Evolutionary conservation across 2,329 filamentous ascomycete genomes (phyloP).

Genomic region (Cytospora piceicola): DNA sequence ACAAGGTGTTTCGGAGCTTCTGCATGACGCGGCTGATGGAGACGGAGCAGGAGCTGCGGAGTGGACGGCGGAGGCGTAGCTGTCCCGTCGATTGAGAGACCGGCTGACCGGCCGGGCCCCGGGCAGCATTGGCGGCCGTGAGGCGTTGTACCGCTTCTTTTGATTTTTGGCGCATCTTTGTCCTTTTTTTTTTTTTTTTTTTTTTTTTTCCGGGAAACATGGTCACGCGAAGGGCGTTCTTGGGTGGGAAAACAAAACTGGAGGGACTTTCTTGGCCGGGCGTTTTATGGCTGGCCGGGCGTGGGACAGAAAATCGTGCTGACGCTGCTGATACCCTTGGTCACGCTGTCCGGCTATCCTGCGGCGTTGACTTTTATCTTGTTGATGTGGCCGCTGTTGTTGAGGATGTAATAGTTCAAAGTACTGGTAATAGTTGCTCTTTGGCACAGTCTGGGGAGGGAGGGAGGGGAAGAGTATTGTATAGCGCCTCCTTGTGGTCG

Average conservation of each 20-base stretch:
- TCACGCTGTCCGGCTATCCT: neutral
- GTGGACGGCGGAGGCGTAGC: conserved; percentile 54
- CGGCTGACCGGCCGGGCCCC: neutral
- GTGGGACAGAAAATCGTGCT: conserved; percentile 1
- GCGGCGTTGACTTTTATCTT: neutral
- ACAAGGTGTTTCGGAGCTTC: conserved; percentile 59
- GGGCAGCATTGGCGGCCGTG: neutral
- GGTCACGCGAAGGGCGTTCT: conserved; percentile 19
- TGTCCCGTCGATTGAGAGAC: conserved; percentile 35
- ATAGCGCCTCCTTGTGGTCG: too few species aligned
- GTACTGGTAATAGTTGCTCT: too few species aligned
- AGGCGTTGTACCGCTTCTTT: neutral
- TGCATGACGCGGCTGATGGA: conserved; percentile 64
- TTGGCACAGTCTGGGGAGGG: too few species aligned
- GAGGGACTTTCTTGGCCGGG: neutral
- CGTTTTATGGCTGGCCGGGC: neutral
- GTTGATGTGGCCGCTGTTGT: neutral
- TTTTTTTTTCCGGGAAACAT: neutral
- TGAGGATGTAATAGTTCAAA: neutral
- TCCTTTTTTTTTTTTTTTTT: conserved; percentile 28
- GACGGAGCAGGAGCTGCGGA: conserved; percentile 62
- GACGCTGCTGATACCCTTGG: conserved; percentile 23
- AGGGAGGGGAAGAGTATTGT: too few species aligned
- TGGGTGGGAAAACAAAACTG: conserved; percentile 10
- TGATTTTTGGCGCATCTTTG: conserved; percentile 23